Base-by-base conservation (phyloP, 1,139 yeast species). In the Barnettozyma hawaiiensis region DNA sequence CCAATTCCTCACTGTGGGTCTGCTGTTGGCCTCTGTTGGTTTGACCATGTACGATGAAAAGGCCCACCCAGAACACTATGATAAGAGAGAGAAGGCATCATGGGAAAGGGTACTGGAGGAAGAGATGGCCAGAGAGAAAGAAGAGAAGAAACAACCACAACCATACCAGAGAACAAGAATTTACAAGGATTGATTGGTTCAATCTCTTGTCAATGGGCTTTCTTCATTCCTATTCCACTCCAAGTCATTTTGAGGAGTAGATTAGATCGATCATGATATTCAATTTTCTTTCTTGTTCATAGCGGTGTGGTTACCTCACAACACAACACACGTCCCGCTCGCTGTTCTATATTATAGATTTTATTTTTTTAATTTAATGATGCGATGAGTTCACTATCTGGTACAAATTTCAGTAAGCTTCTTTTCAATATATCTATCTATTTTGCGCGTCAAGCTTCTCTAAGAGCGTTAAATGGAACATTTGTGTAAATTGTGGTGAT, bases 1-100 rank as follows among this genome's bases (percentile, higher is more conserved):
- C 8, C 96, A 87, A 65, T 89, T 85, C 49, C 67, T 85, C 46
- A 80, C 90, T 2, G 82, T 82, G 45, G 70, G 75, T 9, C 67
- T 84, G 48, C 67, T 83, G 52, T 65, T 84, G 50, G 81, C 78
- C 29, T 76, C 89, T 3, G 70, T 83, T 52, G 76, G 80, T 38
- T 67, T 83, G 54, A 70, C 80, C 32, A 69, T 78, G 65, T 78
- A 75, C 52, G 90, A 83, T 56, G 78, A 75, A 51, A 76, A 78
- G 54, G 54, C 64, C 50, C 63, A 62, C 49, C 67, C 69, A 48
- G 60, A 75, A 67, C 54, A 71, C 61, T 50, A 60, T 57, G 52
- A 62, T 38, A 49, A 54, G 34, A 58, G 57, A 42, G 67, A 68
- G 45, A 63, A 61, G 43, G 64, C 67, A 42, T 62, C 66, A 35